A percentile compares a stretch with the other conserved stretches of the same genome.
These are phyloP conservation scores for Extremus antarcticus DNA, from an alignment of 495 filamentous ascomycete species.

Conservation along the genomic window DNA sequence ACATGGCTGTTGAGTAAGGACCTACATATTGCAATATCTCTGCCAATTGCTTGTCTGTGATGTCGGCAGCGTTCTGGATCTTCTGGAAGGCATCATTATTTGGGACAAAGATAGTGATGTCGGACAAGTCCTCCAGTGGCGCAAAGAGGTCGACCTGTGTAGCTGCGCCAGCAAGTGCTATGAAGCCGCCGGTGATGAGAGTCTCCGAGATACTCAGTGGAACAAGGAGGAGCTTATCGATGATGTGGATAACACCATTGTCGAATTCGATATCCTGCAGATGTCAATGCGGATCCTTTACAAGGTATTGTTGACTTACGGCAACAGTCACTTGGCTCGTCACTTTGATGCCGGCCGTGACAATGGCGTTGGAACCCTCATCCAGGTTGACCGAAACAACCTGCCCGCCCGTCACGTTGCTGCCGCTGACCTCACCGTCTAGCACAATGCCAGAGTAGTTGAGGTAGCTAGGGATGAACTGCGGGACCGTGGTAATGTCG, in stretches of 20 bases:
- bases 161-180: conserved; percentile 14
- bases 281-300: background rate
- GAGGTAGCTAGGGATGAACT: background rate
- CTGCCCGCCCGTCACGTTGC: conserved; percentile 6
- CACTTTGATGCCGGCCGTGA: conserved; percentile 3
- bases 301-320: background rate
- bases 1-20: no score
- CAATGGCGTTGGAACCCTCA: background rate
- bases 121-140: background rate
- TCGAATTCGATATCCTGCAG: conserved; percentile 10
- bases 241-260: conserved; percentile 25
- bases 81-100: conserved; percentile 9
- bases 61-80: background rate
- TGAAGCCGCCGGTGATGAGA: conserved; percentile 15
- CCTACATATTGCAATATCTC: conserved; percentile 8
- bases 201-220: conserved; percentile 19
- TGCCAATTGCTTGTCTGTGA: conserved; percentile 2
- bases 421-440: conserved; percentile 3
- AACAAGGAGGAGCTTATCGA: conserved; percentile 22
- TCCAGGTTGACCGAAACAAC: background rate
- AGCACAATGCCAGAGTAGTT: background rate
- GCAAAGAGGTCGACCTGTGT: background rate
- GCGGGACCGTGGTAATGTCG: background rate
- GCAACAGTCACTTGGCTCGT: background rate
- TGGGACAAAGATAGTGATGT: conserved; percentile 13